Evolutionary conservation across 352 stramenopile species (phyloP).

Genomic region (Phytophthora tubulina): DNA sequence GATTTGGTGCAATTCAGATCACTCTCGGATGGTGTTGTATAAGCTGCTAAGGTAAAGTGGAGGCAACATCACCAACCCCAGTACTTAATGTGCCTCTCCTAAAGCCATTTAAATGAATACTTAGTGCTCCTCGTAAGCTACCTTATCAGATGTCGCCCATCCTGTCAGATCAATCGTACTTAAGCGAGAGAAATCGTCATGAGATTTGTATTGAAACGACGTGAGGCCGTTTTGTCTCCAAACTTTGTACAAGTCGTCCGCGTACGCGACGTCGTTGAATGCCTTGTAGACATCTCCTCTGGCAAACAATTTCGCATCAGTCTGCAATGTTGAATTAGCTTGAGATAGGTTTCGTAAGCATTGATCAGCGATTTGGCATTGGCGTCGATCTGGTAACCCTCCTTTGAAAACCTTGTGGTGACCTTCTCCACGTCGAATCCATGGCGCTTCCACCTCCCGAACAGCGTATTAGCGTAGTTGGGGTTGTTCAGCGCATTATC

Average conservation of each 20-base stretch:
- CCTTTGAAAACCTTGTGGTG: too few species aligned
- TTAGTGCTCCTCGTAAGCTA: too few species aligned
- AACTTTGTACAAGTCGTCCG: neutral
- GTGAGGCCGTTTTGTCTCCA: neutral
- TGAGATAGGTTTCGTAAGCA: neutral
- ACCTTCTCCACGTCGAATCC: neutral
- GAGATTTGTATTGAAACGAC: neutral
- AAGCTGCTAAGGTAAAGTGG: too few species aligned
- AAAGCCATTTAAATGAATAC: too few species aligned
- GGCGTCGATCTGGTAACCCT: neutral
- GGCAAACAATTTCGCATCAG: constrained; percentile 1
- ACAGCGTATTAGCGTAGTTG: constrained; percentile 15
- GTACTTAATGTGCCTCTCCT: too few species aligned
- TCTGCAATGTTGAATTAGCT: neutral
- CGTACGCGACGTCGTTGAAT: neutral
- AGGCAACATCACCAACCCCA: too few species aligned
- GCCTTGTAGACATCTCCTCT: neutral
- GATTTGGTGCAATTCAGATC: too few species aligned
- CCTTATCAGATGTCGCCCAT: too few species aligned
- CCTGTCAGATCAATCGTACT: too few species aligned
- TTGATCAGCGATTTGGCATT: neutral
- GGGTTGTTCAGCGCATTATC: neutral
- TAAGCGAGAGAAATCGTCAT: too few species aligned
- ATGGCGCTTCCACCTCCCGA: constrained; percentile 13
- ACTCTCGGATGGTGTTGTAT: too few species aligned